Conservation (phyloP, 2,329 filamentous ascomycete genomes). For the Talaromyces albobiverticillius region DNA sequence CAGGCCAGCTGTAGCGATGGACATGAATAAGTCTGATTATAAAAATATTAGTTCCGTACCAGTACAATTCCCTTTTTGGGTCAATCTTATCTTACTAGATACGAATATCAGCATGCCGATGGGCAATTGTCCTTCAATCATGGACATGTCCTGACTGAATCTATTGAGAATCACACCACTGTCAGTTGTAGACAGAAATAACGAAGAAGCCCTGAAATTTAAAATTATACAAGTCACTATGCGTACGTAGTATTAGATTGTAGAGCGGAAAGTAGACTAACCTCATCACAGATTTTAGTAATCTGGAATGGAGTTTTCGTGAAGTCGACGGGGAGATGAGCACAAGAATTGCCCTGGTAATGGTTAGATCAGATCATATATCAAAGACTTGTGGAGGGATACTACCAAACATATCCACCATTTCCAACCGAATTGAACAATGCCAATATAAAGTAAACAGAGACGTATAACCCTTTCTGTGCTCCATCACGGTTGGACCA, state of each 20-base stretch:
- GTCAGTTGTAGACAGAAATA: slow-evolving; percentile 17
- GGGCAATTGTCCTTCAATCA: slow-evolving; percentile 45
- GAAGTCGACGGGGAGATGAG: slow-evolving; percentile 9
- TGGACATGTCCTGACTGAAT: slow-evolving; percentile 41
- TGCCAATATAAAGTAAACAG: slow-evolving; percentile 37
- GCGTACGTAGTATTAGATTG: no score
- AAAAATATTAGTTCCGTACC: background rate
- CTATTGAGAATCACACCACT: slow-evolving; percentile 30
- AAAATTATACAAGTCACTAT: background rate
- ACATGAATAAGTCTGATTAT: slow-evolving; percentile 24
- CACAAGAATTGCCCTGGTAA: background rate
- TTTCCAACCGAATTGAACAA: slow-evolving; percentile 34
- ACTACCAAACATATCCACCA: slow-evolving; percentile 29
- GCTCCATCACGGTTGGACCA: slow-evolving; percentile 35
- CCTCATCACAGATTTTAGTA: slow-evolving; percentile 53
- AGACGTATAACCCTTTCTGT: slow-evolving; percentile 33
- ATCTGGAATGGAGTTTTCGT: slow-evolving; percentile 24
- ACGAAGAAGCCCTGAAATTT: background rate
- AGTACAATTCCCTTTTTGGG: background rate
- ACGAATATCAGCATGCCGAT: slow-evolving; percentile 38
- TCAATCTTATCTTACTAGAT: slow-evolving; percentile 25
- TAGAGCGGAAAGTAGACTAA: slow-evolving; percentile 26
- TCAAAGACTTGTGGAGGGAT: no score
- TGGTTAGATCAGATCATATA: background rate
- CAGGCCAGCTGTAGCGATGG: slow-evolving; percentile 46